Conservation (phyloP, 441 rosid species). For the Populus tomentosa region DNA sequence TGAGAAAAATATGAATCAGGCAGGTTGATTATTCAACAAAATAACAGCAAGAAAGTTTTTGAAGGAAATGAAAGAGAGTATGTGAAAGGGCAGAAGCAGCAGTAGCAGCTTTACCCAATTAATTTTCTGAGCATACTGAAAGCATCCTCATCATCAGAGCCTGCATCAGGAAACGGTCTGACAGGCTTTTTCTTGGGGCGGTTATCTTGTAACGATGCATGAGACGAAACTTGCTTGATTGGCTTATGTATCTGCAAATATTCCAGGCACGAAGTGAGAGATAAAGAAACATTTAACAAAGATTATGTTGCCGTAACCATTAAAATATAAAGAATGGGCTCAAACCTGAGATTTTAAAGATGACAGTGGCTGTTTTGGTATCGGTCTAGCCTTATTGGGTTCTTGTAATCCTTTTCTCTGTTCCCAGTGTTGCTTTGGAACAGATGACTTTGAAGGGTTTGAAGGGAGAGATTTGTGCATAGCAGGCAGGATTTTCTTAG, state of each 20-base stretch:
- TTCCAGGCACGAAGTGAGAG: constrained; percentile 6
- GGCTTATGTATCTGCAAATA: constrained; percentile 21
- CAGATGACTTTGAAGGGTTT: constrained; percentile 27
- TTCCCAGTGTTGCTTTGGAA: constrained; percentile 47
- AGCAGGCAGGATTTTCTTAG: constrained; percentile 37
- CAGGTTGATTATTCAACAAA: too few species aligned
- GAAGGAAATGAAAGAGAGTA: not conserved
- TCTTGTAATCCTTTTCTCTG: constrained; percentile 44
- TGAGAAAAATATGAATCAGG: too few species aligned
- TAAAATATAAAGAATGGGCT: not conserved
- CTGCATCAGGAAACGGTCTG: constrained; percentile 31
- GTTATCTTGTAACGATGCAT: constrained; percentile 28
- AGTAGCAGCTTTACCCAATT: constrained; percentile 44
- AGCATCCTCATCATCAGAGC: constrained; percentile 49
- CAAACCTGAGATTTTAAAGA: constrained; percentile 53
- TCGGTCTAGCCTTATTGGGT: constrained; percentile 28
- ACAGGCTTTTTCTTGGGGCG: constrained; percentile 57
- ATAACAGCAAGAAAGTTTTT: not conserved
- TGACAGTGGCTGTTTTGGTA: constrained; percentile 40
- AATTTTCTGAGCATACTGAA: constrained; percentile 57
- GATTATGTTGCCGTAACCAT: not conserved
- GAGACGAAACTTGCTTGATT: constrained; percentile 40
- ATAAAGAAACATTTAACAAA: constrained; percentile 1
- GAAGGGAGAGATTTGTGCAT: constrained; percentile 36
- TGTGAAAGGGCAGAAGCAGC: not conserved